phyloP scores from a whole-genome alignment of 2,329 filamentous ascomycete species.

The Pseudogymnoascus sp. region DNA sequence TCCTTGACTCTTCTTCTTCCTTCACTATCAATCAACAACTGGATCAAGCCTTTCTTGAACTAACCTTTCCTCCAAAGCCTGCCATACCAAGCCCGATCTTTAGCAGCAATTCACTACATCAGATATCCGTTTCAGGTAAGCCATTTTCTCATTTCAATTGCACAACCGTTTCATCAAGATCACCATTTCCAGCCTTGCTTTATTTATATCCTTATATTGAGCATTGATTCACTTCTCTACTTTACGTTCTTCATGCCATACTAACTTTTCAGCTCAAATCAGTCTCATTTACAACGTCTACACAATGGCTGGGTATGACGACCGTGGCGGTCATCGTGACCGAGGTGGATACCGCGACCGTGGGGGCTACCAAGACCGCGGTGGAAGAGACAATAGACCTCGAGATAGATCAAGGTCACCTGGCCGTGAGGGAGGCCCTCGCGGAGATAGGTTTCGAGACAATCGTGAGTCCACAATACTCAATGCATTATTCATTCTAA shows the following conservation, averaged over 20 bases:
- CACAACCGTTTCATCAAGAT: neutral
- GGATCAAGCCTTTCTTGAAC: neutral
- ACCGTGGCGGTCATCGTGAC: neutral
- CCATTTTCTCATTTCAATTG: neutral
- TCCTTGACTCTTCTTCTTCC: neutral
- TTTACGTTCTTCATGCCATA: neutral
- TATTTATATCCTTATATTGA: neutral
- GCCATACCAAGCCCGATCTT: neutral
- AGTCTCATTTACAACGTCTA: neutral
- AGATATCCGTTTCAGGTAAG: neutral
- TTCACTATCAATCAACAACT: neutral
- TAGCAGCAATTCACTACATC: neutral
- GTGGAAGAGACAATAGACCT: neutral
- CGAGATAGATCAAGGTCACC: neutral
- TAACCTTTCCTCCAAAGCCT: neutral
- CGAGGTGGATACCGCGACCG: neutral
- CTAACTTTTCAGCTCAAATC: neutral
- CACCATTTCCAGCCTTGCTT: neutral
- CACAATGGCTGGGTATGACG: neutral
- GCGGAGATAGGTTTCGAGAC: conserved; percentile 3
- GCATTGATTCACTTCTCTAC: neutral
- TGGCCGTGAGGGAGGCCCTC: neutral
- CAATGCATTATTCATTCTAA: neutral
- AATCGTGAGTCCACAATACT: neutral
- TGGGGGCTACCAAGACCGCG: neutral